A percentile compares a stretch with the other conserved stretches of the same genome.
Conservation (phyloP, 495 filamentous ascomycete species). For the Aspergillus steynii region DNA sequence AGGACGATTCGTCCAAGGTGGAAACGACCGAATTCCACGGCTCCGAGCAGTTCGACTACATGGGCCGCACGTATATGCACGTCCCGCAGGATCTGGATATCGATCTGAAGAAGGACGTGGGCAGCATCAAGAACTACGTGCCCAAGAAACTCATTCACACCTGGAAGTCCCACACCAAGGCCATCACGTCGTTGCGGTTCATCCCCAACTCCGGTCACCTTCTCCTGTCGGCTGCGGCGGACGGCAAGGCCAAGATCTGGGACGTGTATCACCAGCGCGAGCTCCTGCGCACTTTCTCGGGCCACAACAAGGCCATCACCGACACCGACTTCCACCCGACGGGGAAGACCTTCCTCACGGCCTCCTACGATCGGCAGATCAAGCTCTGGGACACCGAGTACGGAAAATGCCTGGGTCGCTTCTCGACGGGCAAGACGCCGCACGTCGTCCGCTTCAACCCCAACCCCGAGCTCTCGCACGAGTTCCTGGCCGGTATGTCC, state of each 20-base stretch:
- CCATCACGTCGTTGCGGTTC: slow-evolving; percentile 84
- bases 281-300: slow-evolving; percentile 83
- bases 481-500: slow-evolving; percentile 94
- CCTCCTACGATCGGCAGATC: slow-evolving; percentile 89
- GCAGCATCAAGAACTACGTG: slow-evolving; percentile 80
- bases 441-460: slow-evolving; percentile 96
- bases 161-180: slow-evolving; percentile 82
- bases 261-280: slow-evolving; percentile 89
- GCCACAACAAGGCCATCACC: slow-evolving; percentile 86
- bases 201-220: slow-evolving; percentile 86
- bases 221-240: slow-evolving; percentile 80
- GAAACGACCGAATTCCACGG: slow-evolving; percentile 93
- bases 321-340: slow-evolving; percentile 83
- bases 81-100: slow-evolving; percentile 94
- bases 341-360: slow-evolving; percentile 88
- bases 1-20: slow-evolving; percentile 50
- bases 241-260: slow-evolving; percentile 90
- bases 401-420: slow-evolving; percentile 79
- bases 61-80: slow-evolving; percentile 80
- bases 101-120: slow-evolving; percentile 77
- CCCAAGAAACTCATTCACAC: slow-evolving; percentile 92
- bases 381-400: slow-evolving; percentile 99
- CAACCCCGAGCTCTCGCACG: slow-evolving; percentile 67
- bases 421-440: slow-evolving; percentile 89
- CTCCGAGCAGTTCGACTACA: slow-evolving; percentile 79